phyloP scores from a whole-genome alignment of 148 eudicot species.

The Suaeda aralocaspica region DNA sequence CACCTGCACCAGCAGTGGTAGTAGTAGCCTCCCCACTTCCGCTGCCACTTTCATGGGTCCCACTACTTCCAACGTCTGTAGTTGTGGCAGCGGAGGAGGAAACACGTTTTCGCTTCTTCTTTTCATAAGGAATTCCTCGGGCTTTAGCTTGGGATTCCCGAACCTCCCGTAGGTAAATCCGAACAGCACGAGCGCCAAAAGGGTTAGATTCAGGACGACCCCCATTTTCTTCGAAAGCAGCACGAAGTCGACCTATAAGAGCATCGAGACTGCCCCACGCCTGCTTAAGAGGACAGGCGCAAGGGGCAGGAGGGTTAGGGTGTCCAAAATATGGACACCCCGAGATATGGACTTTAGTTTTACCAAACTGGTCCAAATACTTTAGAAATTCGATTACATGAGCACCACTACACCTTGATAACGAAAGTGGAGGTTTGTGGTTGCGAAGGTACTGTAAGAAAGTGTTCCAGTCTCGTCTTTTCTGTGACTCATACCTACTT shows the following conservation, averaged over 20 bases:
- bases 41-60: not conserved
- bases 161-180: conserved; percentile 46
- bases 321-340: conserved; percentile 61
- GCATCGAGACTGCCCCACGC: conserved; percentile 80
- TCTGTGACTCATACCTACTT: conserved; percentile 68
- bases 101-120: conserved; percentile 52
- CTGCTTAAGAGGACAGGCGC: conserved; percentile 59
- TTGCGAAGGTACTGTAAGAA: conserved; percentile 59
- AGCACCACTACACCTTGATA: conserved; percentile 63
- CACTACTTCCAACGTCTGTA: not conserved
- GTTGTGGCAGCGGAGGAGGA: not conserved
- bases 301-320: conserved; percentile 63
- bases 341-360: conserved; percentile 58
- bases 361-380: conserved; percentile 69
- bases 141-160: conserved; percentile 51
- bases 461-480: conserved; percentile 73
- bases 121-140: conserved; percentile 52
- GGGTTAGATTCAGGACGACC: conserved; percentile 55
- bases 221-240: conserved; percentile 64
- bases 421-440: conserved; percentile 66
- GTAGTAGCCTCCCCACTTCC: conserved; percentile 16
- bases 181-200: conserved; percentile 47
- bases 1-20: conserved; percentile 1
- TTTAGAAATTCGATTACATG: conserved; percentile 71
- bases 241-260: conserved; percentile 60